Evolutionary conservation across 2,329 filamentous ascomycete genomes (phyloP).

Genomic region (Zelopaecilomyces penicillatus): DNA sequence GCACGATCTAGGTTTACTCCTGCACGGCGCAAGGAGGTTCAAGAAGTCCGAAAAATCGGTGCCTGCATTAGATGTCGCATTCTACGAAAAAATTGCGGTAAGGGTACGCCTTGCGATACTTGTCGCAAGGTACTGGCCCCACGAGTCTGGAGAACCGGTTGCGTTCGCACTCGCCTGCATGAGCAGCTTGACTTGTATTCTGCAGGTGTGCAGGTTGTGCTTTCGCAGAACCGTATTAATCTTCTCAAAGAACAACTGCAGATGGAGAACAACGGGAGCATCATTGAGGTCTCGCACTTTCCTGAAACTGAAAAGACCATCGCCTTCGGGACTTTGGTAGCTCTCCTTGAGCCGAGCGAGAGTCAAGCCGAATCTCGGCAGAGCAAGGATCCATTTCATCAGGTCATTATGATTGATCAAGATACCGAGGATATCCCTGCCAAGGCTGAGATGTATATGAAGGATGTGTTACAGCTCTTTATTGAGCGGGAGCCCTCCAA

Average conservation of each 20-base stretch:
- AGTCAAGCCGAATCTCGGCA: conserved; percentile 26
- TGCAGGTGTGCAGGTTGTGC: conserved; percentile 53
- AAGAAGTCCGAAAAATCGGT: conserved; percentile 55
- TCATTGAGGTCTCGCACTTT: conserved; percentile 53
- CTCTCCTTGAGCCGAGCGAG: conserved; percentile 27
- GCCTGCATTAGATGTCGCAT: conserved; percentile 60
- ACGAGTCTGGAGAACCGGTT: conserved; percentile 57
- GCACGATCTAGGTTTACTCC: conserved; percentile 50
- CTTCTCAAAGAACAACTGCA: conserved; percentile 41
- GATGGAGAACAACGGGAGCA: conserved; percentile 39
- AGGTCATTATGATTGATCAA: conserved; percentile 50
- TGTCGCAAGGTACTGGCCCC: conserved; percentile 56
- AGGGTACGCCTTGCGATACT: conserved; percentile 53
- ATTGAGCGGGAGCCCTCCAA: conserved; percentile 51
- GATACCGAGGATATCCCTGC: conserved; percentile 51
- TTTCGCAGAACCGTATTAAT: conserved; percentile 52
- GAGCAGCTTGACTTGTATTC: conserved; percentile 56
- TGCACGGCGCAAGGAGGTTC: conserved; percentile 53
- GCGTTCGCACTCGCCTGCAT: conserved; percentile 52
- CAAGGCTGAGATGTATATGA: conserved; percentile 54
- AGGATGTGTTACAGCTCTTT: conserved; percentile 47
- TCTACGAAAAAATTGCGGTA: conserved; percentile 58
- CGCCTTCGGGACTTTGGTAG: conserved; percentile 25
- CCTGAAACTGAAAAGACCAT: conserved; percentile 40
- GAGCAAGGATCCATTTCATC: conserved; percentile 24